These are phyloP conservation scores for Panicum hallii DNA, from an alignment of 202 grass and related monocot genomes.

Conservation along the genomic window DNA sequence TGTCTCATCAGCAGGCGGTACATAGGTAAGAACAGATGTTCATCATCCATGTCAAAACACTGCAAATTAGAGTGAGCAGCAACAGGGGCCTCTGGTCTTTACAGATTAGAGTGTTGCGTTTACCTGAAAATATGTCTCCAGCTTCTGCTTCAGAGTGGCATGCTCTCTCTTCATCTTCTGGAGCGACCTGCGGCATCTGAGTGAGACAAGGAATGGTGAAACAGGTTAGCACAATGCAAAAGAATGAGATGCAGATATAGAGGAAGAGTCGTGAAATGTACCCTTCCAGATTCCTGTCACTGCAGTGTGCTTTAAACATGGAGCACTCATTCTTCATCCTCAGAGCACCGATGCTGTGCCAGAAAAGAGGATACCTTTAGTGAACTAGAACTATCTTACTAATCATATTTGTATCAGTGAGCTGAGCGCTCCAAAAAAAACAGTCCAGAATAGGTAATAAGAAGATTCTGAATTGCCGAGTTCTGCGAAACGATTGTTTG, in stretches of 20 bases:
- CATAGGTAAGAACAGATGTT: conserved; percentile 21
- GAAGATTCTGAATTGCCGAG: conserved; percentile 14
- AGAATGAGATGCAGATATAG: not conserved
- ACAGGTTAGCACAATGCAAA: not conserved
- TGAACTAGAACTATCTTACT: conserved; percentile 29
- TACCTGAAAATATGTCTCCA: conserved; percentile 80
- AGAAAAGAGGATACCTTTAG: conserved; percentile 28
- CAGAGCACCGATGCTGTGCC: conserved; percentile 66
- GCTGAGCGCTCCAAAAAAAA: conserved; percentile 39
- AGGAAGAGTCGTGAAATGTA: conserved; percentile 9
- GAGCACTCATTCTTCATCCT: conserved; percentile 77
- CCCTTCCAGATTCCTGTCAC: conserved; percentile 64
- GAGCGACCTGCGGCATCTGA: conserved; percentile 66
- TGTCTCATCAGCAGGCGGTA: conserved; percentile 29
- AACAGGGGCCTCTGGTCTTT: not conserved
- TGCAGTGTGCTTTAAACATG: conserved; percentile 60
- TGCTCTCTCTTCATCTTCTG: conserved; percentile 75
- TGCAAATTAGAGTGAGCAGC: not conserved
- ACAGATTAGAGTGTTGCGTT: not conserved
- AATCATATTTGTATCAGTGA: conserved; percentile 19
- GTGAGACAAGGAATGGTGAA: conserved; percentile 23
- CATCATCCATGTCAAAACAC: conserved; percentile 11
- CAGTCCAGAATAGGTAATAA: conserved; percentile 1
- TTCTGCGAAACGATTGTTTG: not conserved
- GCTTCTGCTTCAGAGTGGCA: conserved; percentile 66